phyloP scores from a whole-genome alignment of 2,329 filamentous ascomycete species.

The Nothophaeocryptopus gaeumannii region DNA sequence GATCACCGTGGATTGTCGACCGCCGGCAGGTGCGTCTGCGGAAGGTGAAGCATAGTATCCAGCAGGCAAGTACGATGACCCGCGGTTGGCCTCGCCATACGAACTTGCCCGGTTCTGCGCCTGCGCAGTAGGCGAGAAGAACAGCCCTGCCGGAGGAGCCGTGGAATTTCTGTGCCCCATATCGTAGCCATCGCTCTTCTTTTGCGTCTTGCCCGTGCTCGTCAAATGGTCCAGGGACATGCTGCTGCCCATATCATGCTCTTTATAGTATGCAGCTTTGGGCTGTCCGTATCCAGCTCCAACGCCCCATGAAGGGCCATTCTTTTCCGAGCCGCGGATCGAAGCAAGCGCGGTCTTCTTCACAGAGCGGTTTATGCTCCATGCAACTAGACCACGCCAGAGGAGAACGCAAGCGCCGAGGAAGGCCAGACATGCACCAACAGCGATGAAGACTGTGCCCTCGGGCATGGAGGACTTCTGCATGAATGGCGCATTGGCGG shows the following conservation, averaged over 20 bases:
- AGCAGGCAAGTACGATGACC: constrained; percentile 79
- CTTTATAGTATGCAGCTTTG: constrained; percentile 38
- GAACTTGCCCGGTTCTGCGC: constrained; percentile 42
- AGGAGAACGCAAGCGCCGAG: constrained; percentile 76
- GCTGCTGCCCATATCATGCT: constrained; percentile 49
- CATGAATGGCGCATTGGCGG: constrained; percentile 84
- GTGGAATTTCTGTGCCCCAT: constrained; percentile 35
- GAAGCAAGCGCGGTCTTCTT: constrained; percentile 78
- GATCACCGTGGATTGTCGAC: constrained; percentile 42
- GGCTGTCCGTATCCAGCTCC: constrained; percentile 16
- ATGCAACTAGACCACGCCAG: constrained; percentile 85
- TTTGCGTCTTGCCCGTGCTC: constrained; percentile 39
- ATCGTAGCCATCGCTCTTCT: constrained; percentile 27
- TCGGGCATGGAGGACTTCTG: constrained; percentile 79
- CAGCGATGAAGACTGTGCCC: constrained; percentile 93
- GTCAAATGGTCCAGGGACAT: constrained; percentile 56
- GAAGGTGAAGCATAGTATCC: constrained; percentile 81
- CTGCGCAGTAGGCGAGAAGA: constrained; percentile 90
- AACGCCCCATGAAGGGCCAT: constrained; percentile 33
- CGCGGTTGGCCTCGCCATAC: constrained; percentile 52
- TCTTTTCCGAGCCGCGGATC: constrained; percentile 44
- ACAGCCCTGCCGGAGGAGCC: constrained; percentile 69
- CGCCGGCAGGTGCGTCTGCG: constrained; percentile 42
- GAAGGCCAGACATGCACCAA: constrained; percentile 82
- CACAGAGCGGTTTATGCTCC: constrained; percentile 87